These are phyloP conservation scores for Eucalyptus polyanthemos DNA, from an alignment of 345 rosid species.

Conservation along the genomic window DNA sequence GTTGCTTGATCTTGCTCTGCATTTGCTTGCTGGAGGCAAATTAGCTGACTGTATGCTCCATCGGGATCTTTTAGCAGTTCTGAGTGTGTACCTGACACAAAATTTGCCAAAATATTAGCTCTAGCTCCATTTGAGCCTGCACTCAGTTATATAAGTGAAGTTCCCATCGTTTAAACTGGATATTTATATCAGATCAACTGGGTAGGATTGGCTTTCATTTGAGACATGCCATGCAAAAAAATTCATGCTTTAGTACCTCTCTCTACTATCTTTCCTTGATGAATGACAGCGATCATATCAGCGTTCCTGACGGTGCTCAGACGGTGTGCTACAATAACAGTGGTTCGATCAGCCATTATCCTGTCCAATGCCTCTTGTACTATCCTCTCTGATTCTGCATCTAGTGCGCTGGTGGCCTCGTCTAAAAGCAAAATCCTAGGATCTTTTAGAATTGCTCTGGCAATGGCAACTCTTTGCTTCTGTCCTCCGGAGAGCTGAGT, in stretches of 20 bases:
- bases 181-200: neutral
- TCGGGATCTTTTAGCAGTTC: slow-evolving; percentile 53
- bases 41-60: slow-evolving; percentile 75
- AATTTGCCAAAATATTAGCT: neutral
- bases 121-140: neutral
- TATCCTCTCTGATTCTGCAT: slow-evolving; percentile 76
- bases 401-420: slow-evolving; percentile 90
- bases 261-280: slow-evolving; percentile 70
- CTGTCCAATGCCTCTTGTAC: slow-evolving; percentile 82
- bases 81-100: slow-evolving; percentile 42
- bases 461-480: slow-evolving; percentile 87
- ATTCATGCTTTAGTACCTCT: slow-evolving; percentile 30
- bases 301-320: slow-evolving; percentile 68
- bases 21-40: slow-evolving; percentile 53
- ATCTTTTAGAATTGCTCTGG: slow-evolving; percentile 78
- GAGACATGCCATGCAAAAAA: neutral
- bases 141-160: neutral
- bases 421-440: slow-evolving; percentile 68
- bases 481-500: slow-evolving; percentile 95
- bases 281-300: slow-evolving; percentile 69
- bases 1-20: slow-evolving; percentile 18
- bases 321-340: slow-evolving; percentile 78
- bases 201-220: neutral
- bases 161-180: neutral
- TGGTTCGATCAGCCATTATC: slow-evolving; percentile 70